Percentiles rank a stretch among this genome's conserved stretches.
Conservation (phyloP, 2,329 filamentous ascomycete genomes). For the Arthrobotrys iridis region DNA sequence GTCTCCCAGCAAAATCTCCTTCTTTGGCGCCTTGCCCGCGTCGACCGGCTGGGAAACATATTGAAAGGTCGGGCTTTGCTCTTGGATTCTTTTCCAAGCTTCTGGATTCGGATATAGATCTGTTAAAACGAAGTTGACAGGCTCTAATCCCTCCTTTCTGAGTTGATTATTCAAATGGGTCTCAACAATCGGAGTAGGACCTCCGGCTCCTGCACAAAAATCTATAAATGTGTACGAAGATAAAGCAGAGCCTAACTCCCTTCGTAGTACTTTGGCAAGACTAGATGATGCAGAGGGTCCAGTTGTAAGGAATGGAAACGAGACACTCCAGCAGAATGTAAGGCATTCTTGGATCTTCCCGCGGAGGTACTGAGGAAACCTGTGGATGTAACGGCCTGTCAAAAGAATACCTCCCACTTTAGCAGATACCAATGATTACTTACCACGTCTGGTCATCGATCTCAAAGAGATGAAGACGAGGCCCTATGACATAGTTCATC, state of each 20-base stretch:
- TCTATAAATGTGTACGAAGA: constrained; percentile 74
- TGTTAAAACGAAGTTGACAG: constrained; percentile 71
- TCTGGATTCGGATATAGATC: constrained; percentile 73
- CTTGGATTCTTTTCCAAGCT: constrained; percentile 69
- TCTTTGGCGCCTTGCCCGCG: constrained; percentile 70
- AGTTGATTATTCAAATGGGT: constrained; percentile 66
- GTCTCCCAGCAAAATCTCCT: constrained; percentile 60
- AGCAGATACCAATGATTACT: constrained; percentile 54
- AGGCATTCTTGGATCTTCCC: constrained; percentile 73
- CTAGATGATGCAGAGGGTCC: constrained; percentile 66
- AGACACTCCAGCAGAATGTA: constrained; percentile 71
- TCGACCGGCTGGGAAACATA: constrained; percentile 73
- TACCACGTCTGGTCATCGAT: constrained; percentile 75
- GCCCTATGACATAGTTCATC: constrained; percentile 63
- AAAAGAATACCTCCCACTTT: constrained; percentile 13
- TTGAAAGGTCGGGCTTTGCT: constrained; percentile 66
- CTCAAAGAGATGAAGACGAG: constrained; percentile 73
- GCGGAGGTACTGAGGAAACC: constrained; percentile 74
- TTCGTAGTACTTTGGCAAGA: constrained; percentile 68
- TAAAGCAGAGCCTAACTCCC: constrained; percentile 65
- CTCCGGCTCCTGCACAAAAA: constrained; percentile 79
- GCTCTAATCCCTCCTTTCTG: constrained; percentile 50
- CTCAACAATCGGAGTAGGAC: constrained; percentile 74
- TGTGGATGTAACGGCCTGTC: constrained; percentile 59
- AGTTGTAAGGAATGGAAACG: constrained; percentile 59